Conservation (phyloP, 345 rosid genomes). For the Bruguiera sexangula region DNA sequence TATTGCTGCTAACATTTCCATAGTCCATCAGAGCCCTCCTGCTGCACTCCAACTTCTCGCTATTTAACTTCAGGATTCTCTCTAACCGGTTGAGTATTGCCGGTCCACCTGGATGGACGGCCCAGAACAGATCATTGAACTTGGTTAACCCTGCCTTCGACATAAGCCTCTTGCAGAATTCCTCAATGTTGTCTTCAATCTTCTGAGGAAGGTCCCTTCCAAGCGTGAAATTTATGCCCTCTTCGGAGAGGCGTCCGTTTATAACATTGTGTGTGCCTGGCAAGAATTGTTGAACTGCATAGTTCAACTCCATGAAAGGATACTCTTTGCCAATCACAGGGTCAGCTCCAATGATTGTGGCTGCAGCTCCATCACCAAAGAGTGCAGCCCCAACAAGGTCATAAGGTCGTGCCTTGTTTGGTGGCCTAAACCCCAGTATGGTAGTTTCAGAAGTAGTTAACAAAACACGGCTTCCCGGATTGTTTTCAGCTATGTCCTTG, state of each 20-base stretch:
- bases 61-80: slow-evolving; percentile 44
- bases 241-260: slow-evolving; percentile 76
- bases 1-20: slow-evolving; percentile 89
- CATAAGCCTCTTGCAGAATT: slow-evolving; percentile 73
- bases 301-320: slow-evolving; percentile 84
- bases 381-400: slow-evolving; percentile 93
- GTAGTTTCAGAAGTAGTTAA: slow-evolving; percentile 89
- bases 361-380: slow-evolving; percentile 94
- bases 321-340: slow-evolving; percentile 49
- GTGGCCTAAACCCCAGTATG: slow-evolving; percentile 87
- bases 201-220: slow-evolving; percentile 87
- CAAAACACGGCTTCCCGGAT: slow-evolving; percentile 80
- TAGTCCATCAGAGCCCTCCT: slow-evolving; percentile 78
- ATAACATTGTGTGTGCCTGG: slow-evolving; percentile 78
- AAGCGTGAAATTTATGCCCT: slow-evolving; percentile 84
- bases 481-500: slow-evolving; percentile 94
- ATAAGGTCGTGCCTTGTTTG: slow-evolving; percentile 77
- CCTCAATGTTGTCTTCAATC: slow-evolving; percentile 83
- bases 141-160: slow-evolving; percentile 37
- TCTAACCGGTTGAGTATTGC: slow-evolving; percentile 85
- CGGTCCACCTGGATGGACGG: slow-evolving; percentile 93
- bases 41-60: slow-evolving; percentile 65
- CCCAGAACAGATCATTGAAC: slow-evolving; percentile 85
- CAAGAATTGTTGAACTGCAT: slow-evolving; percentile 76
- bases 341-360: slow-evolving; percentile 65